phyloP scores from a whole-genome alignment of 2,329 filamentous ascomycete genomes.

The Paecilomyces fulvus region DNA sequence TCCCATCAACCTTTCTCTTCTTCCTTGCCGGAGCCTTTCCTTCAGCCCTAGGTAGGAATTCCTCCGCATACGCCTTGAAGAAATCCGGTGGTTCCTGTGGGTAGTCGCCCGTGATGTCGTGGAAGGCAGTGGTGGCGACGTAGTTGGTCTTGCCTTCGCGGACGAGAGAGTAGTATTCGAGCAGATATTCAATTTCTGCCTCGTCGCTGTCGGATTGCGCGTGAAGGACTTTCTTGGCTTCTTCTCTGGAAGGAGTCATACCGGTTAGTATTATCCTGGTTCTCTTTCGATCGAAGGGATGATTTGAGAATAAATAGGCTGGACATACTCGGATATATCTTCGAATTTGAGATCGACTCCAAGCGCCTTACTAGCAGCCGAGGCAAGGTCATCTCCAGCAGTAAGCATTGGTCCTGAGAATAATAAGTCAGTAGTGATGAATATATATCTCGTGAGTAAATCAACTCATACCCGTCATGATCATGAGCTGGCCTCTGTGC shows the following conservation, averaged over 20 bases:
- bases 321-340: constrained; percentile 36
- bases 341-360: constrained; percentile 39
- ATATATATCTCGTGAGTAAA: neutral
- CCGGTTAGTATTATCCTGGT: no score
- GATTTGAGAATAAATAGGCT: no score
- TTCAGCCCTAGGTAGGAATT: constrained; percentile 19
- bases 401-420: constrained; percentile 39
- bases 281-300: no score
- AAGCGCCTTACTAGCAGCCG: constrained; percentile 38
- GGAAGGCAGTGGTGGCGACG: constrained; percentile 43
- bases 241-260: constrained; percentile 8
- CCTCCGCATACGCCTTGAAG: constrained; percentile 39
- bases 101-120: constrained; percentile 40
- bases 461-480: constrained; percentile 34
- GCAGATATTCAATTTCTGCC: constrained; percentile 40
- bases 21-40: constrained; percentile 4
- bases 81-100: constrained; percentile 42
- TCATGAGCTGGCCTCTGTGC: constrained; percentile 46
- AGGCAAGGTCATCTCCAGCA: constrained; percentile 40
- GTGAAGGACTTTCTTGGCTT: constrained; percentile 30
- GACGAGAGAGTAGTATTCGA: constrained; percentile 47
- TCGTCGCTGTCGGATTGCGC: constrained; percentile 28
- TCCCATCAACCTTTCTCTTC: constrained; percentile 4
- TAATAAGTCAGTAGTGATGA: neutral
- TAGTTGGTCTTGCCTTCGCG: constrained; percentile 48